Base-by-base conservation (phyloP, 306 rosid species). In the Cicer chorassanicum region DNA sequence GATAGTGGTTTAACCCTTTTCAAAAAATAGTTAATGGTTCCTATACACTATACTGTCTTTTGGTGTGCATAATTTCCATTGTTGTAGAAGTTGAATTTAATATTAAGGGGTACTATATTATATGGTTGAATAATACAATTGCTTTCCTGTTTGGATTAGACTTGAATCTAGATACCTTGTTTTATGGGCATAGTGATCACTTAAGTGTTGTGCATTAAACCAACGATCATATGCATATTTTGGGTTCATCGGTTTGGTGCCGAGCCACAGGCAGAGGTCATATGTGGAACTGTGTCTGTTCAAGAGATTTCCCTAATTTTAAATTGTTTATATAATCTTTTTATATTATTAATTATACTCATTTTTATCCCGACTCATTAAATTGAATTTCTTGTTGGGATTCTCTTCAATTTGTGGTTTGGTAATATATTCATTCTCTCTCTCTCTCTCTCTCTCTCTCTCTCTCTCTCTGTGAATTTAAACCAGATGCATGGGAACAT, bases 321-420 rank as follows among this genome's bases (percentile, higher is more conserved):
- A 43, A 50, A 21, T 12, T 45, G 39, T 73, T 66, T 44, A 45
- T 44, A 45, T 67, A 8, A 9, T 7, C 42, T 6, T 38, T n/a
- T 38, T n/a, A 8, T 21, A 42, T 57, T 50, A 16, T 40, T 68
- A 45, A 38, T 59, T 19, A 18, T 70, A 7, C 42, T 71, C 38
- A 44, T 50, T 62, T 68, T 72, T 54, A 34, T 44, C 14, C 10
- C 38, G 0, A 9, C 7, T 64, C 50, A 8, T 9, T 29, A 14
- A 63, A 12, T 64, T 34, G 10, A 53, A 53, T 78, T 24, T 71
- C 9, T 29, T 29, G 43, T 40, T 78, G 21, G 60, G 67, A 10
- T 62, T 62, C 60, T 51, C 42, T 78, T 78, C 66, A 61, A 18
- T 61, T 78, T 19, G 46, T 48, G 48, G 55, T 62, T 69, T 69